A percentile compares a stretch with the other conserved stretches of the same genome.
Evolutionary conservation across 2,329 filamentous ascomycete species (phyloP).

Genomic region (Paraphoma sp.): DNA sequence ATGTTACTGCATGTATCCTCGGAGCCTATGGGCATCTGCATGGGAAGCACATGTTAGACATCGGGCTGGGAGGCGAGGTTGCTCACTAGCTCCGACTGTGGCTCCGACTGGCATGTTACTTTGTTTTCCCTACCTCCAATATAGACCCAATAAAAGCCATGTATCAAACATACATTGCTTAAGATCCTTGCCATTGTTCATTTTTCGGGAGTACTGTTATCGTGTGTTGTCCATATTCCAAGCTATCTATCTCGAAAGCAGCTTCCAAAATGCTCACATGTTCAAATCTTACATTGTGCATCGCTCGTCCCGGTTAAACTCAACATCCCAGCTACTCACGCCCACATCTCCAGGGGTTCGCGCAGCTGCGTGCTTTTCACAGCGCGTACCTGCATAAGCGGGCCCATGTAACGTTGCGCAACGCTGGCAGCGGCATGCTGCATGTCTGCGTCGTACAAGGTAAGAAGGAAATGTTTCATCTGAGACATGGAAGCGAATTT

Average conservation of each 20-base stretch:
- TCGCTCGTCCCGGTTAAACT: background rate
- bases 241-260: background rate
- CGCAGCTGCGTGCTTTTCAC: background rate
- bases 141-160: background rate
- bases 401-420: background rate
- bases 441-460: background rate
- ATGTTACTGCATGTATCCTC: background rate
- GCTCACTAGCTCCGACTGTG: background rate
- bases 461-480: too few species aligned
- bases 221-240: background rate
- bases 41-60: background rate
- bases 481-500: too few species aligned
- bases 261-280: background rate
- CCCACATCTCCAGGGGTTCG: background rate
- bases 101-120: background rate
- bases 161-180: background rate
- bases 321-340: background rate
- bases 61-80: background rate
- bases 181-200: too few species aligned
- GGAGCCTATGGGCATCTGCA: background rate
- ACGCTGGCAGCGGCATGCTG: background rate
- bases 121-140: background rate
- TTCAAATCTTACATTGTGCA: background rate
- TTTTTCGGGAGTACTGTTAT: too few species aligned
- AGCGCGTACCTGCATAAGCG: conserved; percentile 10